phyloP scores from a whole-genome alignment of 1,284 basidiomycete genomes.

The Baeospora myosura region DNA sequence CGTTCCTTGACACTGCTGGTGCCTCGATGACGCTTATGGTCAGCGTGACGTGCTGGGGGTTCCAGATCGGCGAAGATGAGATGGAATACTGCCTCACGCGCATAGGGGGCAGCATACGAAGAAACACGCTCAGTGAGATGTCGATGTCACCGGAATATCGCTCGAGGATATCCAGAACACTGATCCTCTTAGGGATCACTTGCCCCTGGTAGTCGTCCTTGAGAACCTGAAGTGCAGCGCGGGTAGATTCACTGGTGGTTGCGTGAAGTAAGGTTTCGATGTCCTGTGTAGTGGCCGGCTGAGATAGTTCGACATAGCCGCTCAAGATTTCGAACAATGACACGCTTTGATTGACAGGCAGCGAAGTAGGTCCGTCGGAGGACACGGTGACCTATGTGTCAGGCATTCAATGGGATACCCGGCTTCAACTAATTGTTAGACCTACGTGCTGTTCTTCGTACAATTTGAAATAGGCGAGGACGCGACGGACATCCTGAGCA shows the following conservation, averaged over 20 bases:
- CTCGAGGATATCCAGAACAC: conserved; percentile 40
- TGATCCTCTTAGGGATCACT: conserved; percentile 32
- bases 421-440: not conserved
- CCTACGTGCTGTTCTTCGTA: conserved; percentile 35
- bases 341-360: conserved; percentile 32
- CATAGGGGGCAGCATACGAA: conserved; percentile 41
- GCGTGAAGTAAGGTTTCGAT: conserved; percentile 21
- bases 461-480: conserved; percentile 30
- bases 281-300: conserved; percentile 36
- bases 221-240: conserved; percentile 22
- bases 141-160: conserved; percentile 27
- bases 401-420: not conserved
- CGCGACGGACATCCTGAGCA: conserved; percentile 30
- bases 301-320: conserved; percentile 43
- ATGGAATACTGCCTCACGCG: conserved; percentile 47
- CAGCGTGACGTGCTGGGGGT: conserved; percentile 35
- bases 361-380: conserved; percentile 31
- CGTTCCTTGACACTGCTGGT: conserved; percentile 25
- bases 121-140: conserved; percentile 32
- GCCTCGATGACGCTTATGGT: conserved; percentile 39
- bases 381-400: conserved; percentile 29
- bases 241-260: conserved; percentile 14
- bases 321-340: conserved; percentile 28
- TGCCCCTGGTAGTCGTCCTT: conserved; percentile 26
- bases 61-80: conserved; percentile 44